Evolutionary conservation across 176 grass and related monocot genomes (phyloP), one percentile per base, ranked within the genome.

Genomic region (Otatea glauca): DNA sequence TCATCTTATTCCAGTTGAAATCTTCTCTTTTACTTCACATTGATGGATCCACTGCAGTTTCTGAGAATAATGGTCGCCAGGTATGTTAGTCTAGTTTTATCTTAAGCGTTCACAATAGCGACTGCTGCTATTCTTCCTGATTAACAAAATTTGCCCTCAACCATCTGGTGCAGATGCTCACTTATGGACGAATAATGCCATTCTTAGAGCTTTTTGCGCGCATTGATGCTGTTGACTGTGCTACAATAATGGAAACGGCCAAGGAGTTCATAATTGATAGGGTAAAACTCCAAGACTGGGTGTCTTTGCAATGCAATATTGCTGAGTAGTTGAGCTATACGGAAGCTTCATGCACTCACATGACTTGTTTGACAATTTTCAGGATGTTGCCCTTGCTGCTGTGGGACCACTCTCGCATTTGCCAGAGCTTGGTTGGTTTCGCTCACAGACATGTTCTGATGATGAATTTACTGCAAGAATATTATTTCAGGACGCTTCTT

Each of bases 51-150:
- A 99, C 96, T 55, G 83, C 91, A 48, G 93, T 96, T 72, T 51
- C 93, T 76, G 96, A 99, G 80, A 94, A 99, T 90, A 99, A 99
- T 84, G 96, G 96, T 44, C 93, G 93, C 78, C 96, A 96, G 93
- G 93, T 99, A 91, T 44, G 70, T 65, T 65, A 41, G 17, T 50
- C 17, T 67, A 23, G n/a, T 65, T 62, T 65, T 77, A 6, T 70
- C 20, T 35, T 66, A 32, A 82, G 64, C n/a, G 8, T 21, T 47
- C 29, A 59, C 58, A 66, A 32, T 86, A 75, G 15, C 10, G 10
- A 32, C 47, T 45, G 37, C 14, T 55, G 42, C 38, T 81, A 45
- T 16, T 64, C 27, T 35, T 44, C 50, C 25, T 29, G 23, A 79
- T 75, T 49, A 72, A 86, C 39, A 83, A 67, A 43, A 63, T 34